Evolutionary conservation across 345 rosid species (phyloP), one percentile per base, ranked within the genome.

Genomic region (Orychophragmus violaceus): DNA sequence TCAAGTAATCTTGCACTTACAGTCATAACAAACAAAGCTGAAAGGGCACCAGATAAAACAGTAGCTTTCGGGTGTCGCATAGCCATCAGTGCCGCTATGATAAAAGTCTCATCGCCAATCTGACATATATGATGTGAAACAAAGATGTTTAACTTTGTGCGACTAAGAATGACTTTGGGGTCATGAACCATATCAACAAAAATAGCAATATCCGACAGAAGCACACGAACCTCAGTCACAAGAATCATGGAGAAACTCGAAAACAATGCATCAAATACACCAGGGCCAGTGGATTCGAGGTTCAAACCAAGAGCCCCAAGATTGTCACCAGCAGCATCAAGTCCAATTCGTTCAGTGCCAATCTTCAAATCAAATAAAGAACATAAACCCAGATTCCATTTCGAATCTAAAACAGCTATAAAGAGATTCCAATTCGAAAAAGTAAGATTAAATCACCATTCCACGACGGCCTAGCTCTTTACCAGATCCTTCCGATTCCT

Each of bases 21-120:
- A 2, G 99, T 95, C 99, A 95, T 95, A 19, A 95, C 96, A 80
- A 91, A 35, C 79, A 95, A 73, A 57, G 99, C 99, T 27, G 85
- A 42, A 25, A 95, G 95, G 0, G 99, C 99, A 64, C 99, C 99
- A 12, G 91, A 91, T 11, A 95, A 55, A 68, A 95, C 99, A 29
- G 66, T 95, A 25, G 99, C 84, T 76, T 89, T 95, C 6, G 99
- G 99, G 56, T 95, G 97, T 27, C 99, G 93, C 99, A 95, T 95
- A 13, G 99, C 99, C 99, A 95, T 91, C 54, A 95, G 84, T 44
- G 99, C 99, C 32, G 99, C 99, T 79, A 95, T 95, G 52, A 95
- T 95, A 74, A 95, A 95, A 4, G 99, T 95, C 64, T 95, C 99
- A 80, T 95, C 99, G 39, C 99, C 99, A 77, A 91, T 85, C 99